phyloP scores from a whole-genome alignment of 2,329 filamentous ascomycete genomes.

The Fusarium gaditjirri region DNA sequence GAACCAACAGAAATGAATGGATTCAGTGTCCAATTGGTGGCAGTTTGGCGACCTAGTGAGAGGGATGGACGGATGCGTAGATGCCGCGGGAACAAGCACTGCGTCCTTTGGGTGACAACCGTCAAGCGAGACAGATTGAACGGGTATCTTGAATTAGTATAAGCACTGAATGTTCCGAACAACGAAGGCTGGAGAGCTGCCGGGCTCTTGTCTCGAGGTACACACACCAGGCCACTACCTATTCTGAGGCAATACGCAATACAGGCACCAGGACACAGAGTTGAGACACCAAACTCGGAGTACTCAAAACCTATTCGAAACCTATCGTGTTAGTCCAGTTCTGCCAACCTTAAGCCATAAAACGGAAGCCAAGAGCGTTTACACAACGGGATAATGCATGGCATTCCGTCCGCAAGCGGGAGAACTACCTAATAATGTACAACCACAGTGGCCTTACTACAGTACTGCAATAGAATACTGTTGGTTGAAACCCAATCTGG shows the following conservation, averaged over 20 bases:
- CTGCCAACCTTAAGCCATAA: slow-evolving; percentile 5
- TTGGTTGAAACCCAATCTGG: slow-evolving; percentile 7
- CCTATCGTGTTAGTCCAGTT: slow-evolving; percentile 24
- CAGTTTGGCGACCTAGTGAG: slow-evolving; percentile 15
- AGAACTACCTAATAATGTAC: slow-evolving; percentile 16
- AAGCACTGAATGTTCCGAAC: not conserved
- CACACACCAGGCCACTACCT: not conserved
- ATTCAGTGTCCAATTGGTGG: slow-evolving; percentile 30
- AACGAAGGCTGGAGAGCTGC: not conserved
- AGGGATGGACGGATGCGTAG: slow-evolving; percentile 21
- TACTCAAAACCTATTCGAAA: slow-evolving; percentile 32
- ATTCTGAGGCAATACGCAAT: slow-evolving; percentile 17
- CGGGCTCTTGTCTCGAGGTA: not conserved
- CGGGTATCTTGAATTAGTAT: slow-evolving; percentile 15
- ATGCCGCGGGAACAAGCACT: slow-evolving; percentile 24
- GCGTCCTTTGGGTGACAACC: slow-evolving; percentile 5
- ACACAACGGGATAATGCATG: slow-evolving; percentile 3
- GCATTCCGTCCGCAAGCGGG: slow-evolving; percentile 4
- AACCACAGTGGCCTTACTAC: not conserved
- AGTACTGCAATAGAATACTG: slow-evolving; percentile 7
- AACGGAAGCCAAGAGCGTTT: slow-evolving; percentile 11
- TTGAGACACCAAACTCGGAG: slow-evolving; percentile 19
- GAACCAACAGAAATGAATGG: slow-evolving; percentile 25
- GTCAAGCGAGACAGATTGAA: not conserved
- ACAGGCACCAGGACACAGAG: not conserved